Evolutionary conservation across 176 grass and related monocot genomes (phyloP).

Genomic region (Calamus simplicifolius): DNA sequence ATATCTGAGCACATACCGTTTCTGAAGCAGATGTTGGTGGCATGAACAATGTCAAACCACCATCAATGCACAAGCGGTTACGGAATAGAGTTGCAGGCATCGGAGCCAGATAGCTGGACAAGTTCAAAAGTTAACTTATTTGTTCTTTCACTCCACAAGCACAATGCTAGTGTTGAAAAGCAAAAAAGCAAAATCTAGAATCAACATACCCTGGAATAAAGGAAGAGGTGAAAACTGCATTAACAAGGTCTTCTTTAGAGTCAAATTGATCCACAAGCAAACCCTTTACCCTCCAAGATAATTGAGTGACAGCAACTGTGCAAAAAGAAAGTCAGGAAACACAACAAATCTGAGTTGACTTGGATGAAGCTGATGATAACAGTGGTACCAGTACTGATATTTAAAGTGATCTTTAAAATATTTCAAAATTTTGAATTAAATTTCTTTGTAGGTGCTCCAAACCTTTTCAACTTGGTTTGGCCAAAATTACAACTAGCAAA

Average conservation of each 20-base stretch:
- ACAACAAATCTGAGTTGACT: background rate
- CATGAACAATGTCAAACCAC: slow-evolving; percentile 96
- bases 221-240: slow-evolving; percentile 90
- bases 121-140: slow-evolving; percentile 4
- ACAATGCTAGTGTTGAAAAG: background rate
- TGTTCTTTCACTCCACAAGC: slow-evolving; percentile 5
- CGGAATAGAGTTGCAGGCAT: slow-evolving; percentile 67
- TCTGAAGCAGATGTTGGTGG: slow-evolving; percentile 84
- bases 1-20: slow-evolving; percentile 37
- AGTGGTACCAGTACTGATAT: no score
- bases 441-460: no score
- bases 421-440: no score
- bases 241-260: slow-evolving; percentile 89
- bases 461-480: no score
- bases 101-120: slow-evolving; percentile 71
- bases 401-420: no score
- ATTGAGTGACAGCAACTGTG: slow-evolving; percentile 79
- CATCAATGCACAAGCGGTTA: slow-evolving; percentile 82
- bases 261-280: slow-evolving; percentile 92
- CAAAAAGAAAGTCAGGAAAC: slow-evolving; percentile 19
- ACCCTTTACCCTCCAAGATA: slow-evolving; percentile 76
- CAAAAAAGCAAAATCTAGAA: background rate
- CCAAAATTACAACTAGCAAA: no score
- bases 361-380: background rate
- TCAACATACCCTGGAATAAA: slow-evolving; percentile 89